phyloP scores from a whole-genome alignment of 176 grass and related monocot species.

The Carex littledalei region DNA sequence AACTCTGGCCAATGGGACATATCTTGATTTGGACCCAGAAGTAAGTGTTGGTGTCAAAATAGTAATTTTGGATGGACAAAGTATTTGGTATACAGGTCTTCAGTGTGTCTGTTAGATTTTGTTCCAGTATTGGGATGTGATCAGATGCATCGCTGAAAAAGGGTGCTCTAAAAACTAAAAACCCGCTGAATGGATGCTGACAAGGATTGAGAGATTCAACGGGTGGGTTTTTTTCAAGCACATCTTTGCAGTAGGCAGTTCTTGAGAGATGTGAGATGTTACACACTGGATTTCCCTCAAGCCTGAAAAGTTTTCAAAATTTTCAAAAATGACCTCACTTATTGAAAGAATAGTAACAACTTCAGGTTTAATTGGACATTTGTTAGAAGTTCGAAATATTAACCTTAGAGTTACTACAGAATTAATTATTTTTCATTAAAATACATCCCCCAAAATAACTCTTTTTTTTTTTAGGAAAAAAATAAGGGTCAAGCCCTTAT shows the following conservation, averaged over 20 bases:
- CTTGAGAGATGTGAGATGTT: constrained; percentile 23
- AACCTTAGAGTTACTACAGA: background rate
- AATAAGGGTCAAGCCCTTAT: too few species aligned
- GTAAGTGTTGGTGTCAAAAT: background rate
- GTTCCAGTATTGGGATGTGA: background rate
- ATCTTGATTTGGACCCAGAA: constrained; percentile 36
- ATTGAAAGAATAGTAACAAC: background rate
- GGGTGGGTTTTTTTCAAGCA: background rate
- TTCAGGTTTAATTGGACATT: background rate
- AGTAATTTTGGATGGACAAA: constrained; percentile 17
- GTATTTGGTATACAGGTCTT: background rate
- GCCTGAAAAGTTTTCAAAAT: constrained; percentile 22
- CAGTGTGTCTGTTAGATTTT: background rate
- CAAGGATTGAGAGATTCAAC: background rate
- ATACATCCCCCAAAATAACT: background rate
- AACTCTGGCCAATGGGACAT: constrained; percentile 36
- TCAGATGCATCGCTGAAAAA: constrained; percentile 16
- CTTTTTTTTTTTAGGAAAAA: too few species aligned
- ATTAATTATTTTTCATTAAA: background rate
- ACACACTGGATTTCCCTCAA: constrained; percentile 63
- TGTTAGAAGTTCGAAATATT: background rate
- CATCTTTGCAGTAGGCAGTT: constrained; percentile 24
- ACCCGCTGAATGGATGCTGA: constrained; percentile 49
- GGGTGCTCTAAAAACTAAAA: constrained; percentile 57
- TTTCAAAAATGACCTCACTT: constrained; percentile 4